A percentile compares a stretch with the other conserved stretches of the same genome.
Conservation (phyloP, 495 filamentous ascomycete genomes). For the Oidiodendron maius region DNA sequence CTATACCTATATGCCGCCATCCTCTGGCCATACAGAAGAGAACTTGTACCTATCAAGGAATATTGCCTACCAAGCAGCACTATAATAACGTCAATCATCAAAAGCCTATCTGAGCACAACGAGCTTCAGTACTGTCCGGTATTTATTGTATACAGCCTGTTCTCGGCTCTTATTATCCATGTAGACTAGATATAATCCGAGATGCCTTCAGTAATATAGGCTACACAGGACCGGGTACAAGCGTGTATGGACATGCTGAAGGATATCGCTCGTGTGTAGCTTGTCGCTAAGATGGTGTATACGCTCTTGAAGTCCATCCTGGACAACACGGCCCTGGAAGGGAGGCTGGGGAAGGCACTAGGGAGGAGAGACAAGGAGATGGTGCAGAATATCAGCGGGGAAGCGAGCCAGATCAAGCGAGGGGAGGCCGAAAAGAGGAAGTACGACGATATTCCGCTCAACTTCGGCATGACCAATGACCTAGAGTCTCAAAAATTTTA, state of each 20-base stretch:
- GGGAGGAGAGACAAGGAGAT: slow-evolving; percentile 77
- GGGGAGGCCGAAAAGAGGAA: slow-evolving; percentile 60
- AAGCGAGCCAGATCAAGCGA: slow-evolving; percentile 32
- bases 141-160: slow-evolving; percentile 94
- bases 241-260: slow-evolving; percentile 93
- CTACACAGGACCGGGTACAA: slow-evolving; percentile 79
- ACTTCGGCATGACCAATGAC: slow-evolving; percentile 66
- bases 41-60: slow-evolving; percentile 85
- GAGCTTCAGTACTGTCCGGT: slow-evolving; percentile 89
- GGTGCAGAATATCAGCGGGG: slow-evolving; percentile 38
- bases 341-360: slow-evolving; percentile 91
- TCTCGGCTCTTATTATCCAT: slow-evolving; percentile 98
- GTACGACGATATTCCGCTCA: slow-evolving; percentile 94
- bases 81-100: slow-evolving; percentile 96
- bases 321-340: slow-evolving; percentile 91
- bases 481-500: slow-evolving; percentile 93
- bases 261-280: slow-evolving; percentile 93
- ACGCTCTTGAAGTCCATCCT: slow-evolving; percentile 96
- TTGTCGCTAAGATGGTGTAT: slow-evolving; percentile 98
- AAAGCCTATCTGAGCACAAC: slow-evolving; percentile 76
- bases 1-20: slow-evolving; percentile 94
- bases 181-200: slow-evolving; percentile 97
- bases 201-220: slow-evolving; percentile 73
- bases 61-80: slow-evolving; percentile 96
- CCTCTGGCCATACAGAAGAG: slow-evolving; percentile 60